Evolutionary conservation across 768 basidiomycete species (phyloP).

Genomic region (Boletus sp.): DNA sequence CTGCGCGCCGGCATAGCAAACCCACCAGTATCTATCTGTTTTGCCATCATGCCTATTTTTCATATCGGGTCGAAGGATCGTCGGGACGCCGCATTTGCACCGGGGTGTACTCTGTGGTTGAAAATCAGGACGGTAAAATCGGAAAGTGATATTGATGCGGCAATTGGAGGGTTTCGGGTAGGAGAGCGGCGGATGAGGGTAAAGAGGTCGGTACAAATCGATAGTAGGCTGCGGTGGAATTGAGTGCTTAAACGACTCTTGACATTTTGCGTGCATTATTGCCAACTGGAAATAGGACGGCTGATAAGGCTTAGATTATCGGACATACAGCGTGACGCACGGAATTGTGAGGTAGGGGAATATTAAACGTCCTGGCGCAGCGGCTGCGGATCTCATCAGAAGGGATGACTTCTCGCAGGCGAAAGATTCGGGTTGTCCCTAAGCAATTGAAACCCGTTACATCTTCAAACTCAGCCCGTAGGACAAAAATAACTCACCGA

Average conservation of each 20-base stretch:
- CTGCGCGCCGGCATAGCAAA: constrained; percentile 75
- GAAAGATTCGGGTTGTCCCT: constrained; percentile 71
- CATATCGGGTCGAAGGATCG: constrained; percentile 74
- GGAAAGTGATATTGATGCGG: constrained; percentile 83
- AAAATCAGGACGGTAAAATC: constrained; percentile 85
- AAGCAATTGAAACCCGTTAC: neutral
- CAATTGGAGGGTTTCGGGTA: constrained; percentile 51
- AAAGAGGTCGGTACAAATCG: constrained; percentile 66
- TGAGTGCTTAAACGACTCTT: constrained; percentile 79
- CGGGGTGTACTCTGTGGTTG: constrained; percentile 58
- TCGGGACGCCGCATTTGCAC: constrained; percentile 72
- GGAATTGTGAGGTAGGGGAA: constrained; percentile 76
- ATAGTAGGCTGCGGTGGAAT: constrained; percentile 69
- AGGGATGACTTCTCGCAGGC: constrained; percentile 74
- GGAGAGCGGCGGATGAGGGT: constrained; percentile 33
- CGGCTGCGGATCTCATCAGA: constrained; percentile 54
- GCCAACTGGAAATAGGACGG: constrained; percentile 45
- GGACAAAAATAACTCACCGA: constrained; percentile 44
- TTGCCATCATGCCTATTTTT: constrained; percentile 58
- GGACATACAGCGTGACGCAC: constrained; percentile 38
- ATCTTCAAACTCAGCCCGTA: neutral
- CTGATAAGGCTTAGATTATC: neutral
- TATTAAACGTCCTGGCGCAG: constrained; percentile 68
- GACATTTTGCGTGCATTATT: constrained; percentile 87
- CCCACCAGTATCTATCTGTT: constrained; percentile 67